Evolutionary conservation across 805 yeast species (phyloP).

Genomic region (Aciculoconidium aculeatum): DNA sequence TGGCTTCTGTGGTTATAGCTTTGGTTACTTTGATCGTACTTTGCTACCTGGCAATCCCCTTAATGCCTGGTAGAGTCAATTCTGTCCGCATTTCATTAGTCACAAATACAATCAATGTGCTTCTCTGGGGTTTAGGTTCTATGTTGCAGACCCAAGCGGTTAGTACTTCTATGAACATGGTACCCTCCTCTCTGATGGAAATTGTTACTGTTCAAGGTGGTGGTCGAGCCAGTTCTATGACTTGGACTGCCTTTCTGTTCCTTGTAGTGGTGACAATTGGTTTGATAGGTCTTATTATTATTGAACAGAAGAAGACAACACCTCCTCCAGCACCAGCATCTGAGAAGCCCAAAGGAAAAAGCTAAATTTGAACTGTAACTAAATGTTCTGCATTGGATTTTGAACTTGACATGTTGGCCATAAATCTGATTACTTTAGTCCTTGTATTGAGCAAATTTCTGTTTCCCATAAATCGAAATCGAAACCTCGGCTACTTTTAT

Average conservation of each 20-base stretch:
- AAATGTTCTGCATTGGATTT: too few species aligned
- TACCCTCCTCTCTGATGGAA: constrained; percentile 46
- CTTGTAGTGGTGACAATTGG: constrained; percentile 35
- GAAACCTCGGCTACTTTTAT: too few species aligned
- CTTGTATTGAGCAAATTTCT: too few species aligned
- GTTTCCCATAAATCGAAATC: too few species aligned
- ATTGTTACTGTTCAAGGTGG: constrained; percentile 43
- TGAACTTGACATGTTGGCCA: too few species aligned
- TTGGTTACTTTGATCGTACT: constrained; percentile 35
- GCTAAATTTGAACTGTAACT: too few species aligned
- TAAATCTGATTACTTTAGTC: too few species aligned
- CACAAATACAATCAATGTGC: constrained; percentile 26
- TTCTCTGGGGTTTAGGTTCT: constrained; percentile 61
- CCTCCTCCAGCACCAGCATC: too few species aligned
- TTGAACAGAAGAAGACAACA: too few species aligned
- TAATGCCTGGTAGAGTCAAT: constrained; percentile 37
- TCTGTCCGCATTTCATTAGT: constrained; percentile 23
- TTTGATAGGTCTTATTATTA: too few species aligned
- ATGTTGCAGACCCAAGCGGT: constrained; percentile 60
- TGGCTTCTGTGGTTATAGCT: constrained; percentile 42
- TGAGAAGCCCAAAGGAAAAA: too few species aligned
- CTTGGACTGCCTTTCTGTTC: constrained; percentile 57
- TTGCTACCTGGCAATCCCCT: constrained; percentile 43
- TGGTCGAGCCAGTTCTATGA: constrained; percentile 47
- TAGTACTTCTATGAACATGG: constrained; percentile 36